Evolutionary conservation across 1,284 basidiomycete genomes (phyloP).

Genomic region (Cryptococcus floricola): DNA sequence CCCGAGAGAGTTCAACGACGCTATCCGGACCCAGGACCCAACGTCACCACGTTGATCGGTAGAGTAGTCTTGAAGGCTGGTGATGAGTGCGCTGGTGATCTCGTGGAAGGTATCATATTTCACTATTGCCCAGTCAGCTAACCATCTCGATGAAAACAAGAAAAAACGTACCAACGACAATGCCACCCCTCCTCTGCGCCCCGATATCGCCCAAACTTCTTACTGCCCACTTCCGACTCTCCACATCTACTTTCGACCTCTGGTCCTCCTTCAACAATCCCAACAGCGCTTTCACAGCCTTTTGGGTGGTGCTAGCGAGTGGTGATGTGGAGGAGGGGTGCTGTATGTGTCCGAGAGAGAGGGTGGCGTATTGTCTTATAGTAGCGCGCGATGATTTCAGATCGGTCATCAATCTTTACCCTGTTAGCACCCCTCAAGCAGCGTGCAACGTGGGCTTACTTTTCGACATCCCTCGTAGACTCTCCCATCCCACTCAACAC

Average conservation of each 20-base stretch:
- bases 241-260: slow-evolving; percentile 39
- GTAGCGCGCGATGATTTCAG: slow-evolving; percentile 55
- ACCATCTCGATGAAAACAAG: not conserved
- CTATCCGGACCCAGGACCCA: slow-evolving; percentile 90
- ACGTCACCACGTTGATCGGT: slow-evolving; percentile 94
- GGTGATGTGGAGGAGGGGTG: slow-evolving; percentile 50
- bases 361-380: slow-evolving; percentile 69
- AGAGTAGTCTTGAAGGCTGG: slow-evolving; percentile 81
- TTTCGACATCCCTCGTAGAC: slow-evolving; percentile 60
- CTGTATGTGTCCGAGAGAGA: slow-evolving; percentile 67
- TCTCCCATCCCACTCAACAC: slow-evolving; percentile 64
- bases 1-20: slow-evolving; percentile 55
- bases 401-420: slow-evolving; percentile 62
- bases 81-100: slow-evolving; percentile 47
- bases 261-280: slow-evolving; percentile 20
- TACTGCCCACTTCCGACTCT: slow-evolving; percentile 40
- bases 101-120: slow-evolving; percentile 2
- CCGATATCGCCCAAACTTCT: slow-evolving; percentile 30
- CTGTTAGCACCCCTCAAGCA: not conserved
- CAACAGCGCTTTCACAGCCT: slow-evolving; percentile 23
- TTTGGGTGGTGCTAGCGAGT: not conserved
- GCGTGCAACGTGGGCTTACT: slow-evolving; percentile 57
- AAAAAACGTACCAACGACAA: slow-evolving; percentile 19
- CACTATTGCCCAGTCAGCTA: slow-evolving; percentile 15
- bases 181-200: slow-evolving; percentile 4